Percentiles rank a stretch among this genome's conserved stretches.
Evolutionary conservation across 2,329 filamentous ascomycete species (phyloP).

Genomic region (Cadophora gregata): DNA sequence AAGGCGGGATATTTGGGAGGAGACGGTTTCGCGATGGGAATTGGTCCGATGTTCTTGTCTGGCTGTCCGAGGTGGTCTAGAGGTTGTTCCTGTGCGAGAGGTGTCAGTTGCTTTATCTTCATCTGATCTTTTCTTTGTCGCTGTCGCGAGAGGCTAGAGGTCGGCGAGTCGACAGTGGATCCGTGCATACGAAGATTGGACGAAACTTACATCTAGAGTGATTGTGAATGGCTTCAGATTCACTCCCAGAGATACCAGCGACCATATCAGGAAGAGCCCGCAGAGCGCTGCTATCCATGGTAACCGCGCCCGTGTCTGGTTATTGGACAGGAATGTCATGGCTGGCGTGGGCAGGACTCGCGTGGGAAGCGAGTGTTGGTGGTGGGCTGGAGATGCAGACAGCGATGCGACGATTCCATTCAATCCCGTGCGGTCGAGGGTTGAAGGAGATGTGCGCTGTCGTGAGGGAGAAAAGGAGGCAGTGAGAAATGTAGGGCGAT

Average conservation of each 20-base stretch:
- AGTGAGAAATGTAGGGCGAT: neutral
- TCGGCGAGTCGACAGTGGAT: neutral
- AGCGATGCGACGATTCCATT: conserved; percentile 9
- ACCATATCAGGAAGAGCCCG: conserved; percentile 22
- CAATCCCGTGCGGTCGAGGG: neutral
- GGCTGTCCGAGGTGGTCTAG: neutral
- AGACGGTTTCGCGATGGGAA: neutral
- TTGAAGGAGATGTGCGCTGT: conserved; percentile 5
- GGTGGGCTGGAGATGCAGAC: neutral
- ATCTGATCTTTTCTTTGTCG: neutral
- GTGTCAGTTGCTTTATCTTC: neutral
- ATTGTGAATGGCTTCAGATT: conserved; percentile 15
- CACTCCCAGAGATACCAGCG: neutral
- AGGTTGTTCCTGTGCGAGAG: neutral
- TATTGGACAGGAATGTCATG: conserved; percentile 9
- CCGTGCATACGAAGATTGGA: neutral
- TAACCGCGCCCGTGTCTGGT: conserved; percentile 3
- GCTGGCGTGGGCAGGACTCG: neutral
- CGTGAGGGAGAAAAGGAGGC: neutral
- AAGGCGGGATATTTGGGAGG: conserved; percentile 11
- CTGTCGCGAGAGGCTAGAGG: neutral
- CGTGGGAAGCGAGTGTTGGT: neutral
- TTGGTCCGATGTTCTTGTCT: conserved; percentile 3
- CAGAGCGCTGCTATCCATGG: conserved; percentile 15
- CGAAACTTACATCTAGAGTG: neutral